phyloP scores from a whole-genome alignment of 2,329 filamentous ascomycete genomes.

The Aspergillus aculeatinus region DNA sequence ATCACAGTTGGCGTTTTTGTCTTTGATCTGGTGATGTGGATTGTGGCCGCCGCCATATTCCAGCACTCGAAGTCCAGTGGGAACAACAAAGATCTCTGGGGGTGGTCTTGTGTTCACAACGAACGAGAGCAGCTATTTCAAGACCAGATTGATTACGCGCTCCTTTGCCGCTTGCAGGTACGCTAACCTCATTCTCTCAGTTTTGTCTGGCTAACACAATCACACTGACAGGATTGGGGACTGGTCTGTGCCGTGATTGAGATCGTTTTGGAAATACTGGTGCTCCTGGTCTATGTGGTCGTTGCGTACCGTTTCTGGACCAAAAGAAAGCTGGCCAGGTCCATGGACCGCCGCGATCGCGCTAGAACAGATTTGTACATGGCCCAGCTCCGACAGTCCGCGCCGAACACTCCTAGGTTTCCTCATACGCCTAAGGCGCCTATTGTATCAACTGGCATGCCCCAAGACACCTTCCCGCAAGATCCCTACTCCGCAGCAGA shows the following conservation, averaged over 20 bases:
- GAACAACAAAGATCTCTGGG: constrained; percentile 88
- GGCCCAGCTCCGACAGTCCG: constrained; percentile 81
- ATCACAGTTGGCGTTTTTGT: constrained; percentile 94
- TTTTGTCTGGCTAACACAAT: constrained; percentile 26
- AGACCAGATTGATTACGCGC: constrained; percentile 79
- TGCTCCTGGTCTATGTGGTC: constrained; percentile 87
- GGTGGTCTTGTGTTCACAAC: constrained; percentile 95
- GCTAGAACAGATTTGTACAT: constrained; percentile 95
- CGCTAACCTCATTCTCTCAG: constrained; percentile 28
- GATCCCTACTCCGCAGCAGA: constrained; percentile 53
- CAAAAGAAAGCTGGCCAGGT: constrained; percentile 92
- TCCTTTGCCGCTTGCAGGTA: constrained; percentile 86
- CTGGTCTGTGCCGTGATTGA: constrained; percentile 97
- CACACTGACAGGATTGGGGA: constrained; percentile 72
- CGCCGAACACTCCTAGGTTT: constrained; percentile 91
- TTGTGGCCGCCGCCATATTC: constrained; percentile 77
- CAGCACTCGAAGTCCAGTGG: constrained; percentile 73
- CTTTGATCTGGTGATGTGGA: constrained; percentile 90
- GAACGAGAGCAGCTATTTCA: constrained; percentile 73
- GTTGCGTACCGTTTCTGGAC: constrained; percentile 98
- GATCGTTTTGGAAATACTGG: constrained; percentile 85
- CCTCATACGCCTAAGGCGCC: constrained; percentile 63
- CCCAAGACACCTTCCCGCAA: constrained; percentile 39
- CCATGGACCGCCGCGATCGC: constrained; percentile 92
- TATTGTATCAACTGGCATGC: constrained; percentile 37